These are phyloP conservation scores for Xylaria acuta DNA, from an alignment of 495 filamentous ascomycete genomes.

Conservation along the genomic window DNA sequence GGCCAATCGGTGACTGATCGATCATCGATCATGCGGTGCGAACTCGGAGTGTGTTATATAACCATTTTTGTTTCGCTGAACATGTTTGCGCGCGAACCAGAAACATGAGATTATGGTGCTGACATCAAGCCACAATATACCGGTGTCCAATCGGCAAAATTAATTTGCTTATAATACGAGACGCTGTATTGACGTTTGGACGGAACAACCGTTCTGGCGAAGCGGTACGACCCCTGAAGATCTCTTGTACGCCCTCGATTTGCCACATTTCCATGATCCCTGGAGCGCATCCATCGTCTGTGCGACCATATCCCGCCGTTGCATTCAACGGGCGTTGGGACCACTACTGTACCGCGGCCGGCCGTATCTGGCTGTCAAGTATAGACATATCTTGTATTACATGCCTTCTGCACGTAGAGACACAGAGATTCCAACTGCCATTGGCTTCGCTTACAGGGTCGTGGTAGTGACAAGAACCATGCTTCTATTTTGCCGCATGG, in stretches of 20 bases:
- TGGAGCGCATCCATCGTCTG: constrained; percentile 21
- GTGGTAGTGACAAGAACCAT: neutral
- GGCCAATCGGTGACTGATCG: constrained; percentile 11
- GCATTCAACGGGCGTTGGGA: constrained; percentile 9
- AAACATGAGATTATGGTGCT: constrained; percentile 10
- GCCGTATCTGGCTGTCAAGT: constrained; percentile 5
- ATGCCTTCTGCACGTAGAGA: neutral
- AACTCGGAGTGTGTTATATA: constrained; percentile 11
- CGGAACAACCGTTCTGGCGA: neutral
- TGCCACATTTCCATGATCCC: constrained; percentile 14
- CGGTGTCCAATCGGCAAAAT: constrained; percentile 15
- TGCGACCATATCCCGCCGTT: constrained; percentile 19
- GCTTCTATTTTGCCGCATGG: constrained; percentile 9
- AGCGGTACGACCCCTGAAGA: constrained; percentile 18
- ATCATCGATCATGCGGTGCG: constrained; percentile 9
- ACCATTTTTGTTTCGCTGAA: neutral
- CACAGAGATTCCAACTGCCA: neutral
- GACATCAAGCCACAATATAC: constrained; percentile 10
- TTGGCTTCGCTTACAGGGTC: constrained; percentile 5
- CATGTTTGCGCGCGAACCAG: neutral
- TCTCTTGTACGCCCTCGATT: constrained; percentile 20
- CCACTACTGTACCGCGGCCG: neutral
- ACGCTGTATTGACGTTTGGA: constrained; percentile 19
- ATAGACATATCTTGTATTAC: constrained; percentile 8
- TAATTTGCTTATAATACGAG: constrained; percentile 13